Evolutionary conservation across 768 basidiomycete species (phyloP).

Genomic region (Rhizopogon vulgaris): DNA sequence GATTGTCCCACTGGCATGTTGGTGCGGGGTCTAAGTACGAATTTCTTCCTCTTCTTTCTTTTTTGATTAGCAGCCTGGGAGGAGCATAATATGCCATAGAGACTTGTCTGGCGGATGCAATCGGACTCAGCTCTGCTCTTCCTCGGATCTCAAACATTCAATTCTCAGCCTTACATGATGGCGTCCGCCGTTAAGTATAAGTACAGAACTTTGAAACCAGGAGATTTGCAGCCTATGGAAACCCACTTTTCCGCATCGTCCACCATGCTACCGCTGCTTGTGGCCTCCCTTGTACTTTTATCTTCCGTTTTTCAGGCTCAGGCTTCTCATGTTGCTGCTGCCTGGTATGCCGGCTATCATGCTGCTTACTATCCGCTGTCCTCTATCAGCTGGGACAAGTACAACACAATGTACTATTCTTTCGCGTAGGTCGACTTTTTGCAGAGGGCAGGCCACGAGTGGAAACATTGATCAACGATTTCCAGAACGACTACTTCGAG

Average conservation of each 20-base stretch:
- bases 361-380: slow-evolving; percentile 31
- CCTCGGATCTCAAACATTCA: too few relatives aligned
- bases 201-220: not conserved
- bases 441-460: not conserved
- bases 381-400: slow-evolving; percentile 43
- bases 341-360: slow-evolving; percentile 3
- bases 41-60: too few relatives aligned
- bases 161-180: too few relatives aligned
- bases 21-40: too few relatives aligned
- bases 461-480: not conserved
- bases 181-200: not conserved
- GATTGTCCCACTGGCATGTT: too few relatives aligned
- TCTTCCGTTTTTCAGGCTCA: not conserved
- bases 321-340: not conserved
- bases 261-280: not conserved
- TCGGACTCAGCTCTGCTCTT: too few relatives aligned
- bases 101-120: too few relatives aligned
- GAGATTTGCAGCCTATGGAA: not conserved
- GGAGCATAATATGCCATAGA: too few relatives aligned
- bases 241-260: not conserved
- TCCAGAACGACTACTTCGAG: slow-evolving; percentile 2
- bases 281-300: not conserved
- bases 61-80: too few relatives aligned
- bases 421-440: slow-evolving; percentile 40
- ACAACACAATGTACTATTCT: slow-evolving; percentile 51